These are phyloP conservation scores for Pichia sp. DNA, from an alignment of 1,139 yeast species.

Conservation along the genomic window DNA sequence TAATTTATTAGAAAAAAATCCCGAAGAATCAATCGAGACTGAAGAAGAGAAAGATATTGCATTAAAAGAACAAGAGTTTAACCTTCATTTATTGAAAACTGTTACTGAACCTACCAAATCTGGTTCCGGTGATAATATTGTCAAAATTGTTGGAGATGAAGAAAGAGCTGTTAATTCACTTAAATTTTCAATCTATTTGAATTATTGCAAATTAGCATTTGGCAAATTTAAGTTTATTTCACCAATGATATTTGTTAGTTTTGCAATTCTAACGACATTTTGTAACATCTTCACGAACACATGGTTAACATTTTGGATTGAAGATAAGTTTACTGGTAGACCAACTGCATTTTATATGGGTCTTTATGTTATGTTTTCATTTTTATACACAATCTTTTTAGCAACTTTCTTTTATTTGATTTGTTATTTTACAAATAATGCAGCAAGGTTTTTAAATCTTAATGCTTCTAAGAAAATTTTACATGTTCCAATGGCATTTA, in stretches of 20 bases:
- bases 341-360: conserved; percentile 64
- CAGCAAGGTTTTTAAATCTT: conserved; percentile 41
- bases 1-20: conserved; percentile 24
- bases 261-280: conserved; percentile 49
- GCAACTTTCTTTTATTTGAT: conserved; percentile 41
- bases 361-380: conserved; percentile 49
- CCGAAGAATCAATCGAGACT: conserved; percentile 17
- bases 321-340: conserved; percentile 42
- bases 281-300: conserved; percentile 61
- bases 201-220: conserved; percentile 54
- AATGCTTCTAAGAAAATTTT: conserved; percentile 39
- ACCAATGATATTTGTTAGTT: conserved; percentile 36
- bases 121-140: conserved; percentile 2
- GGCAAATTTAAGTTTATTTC: conserved; percentile 38
- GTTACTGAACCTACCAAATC: not conserved
- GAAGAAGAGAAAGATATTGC: conserved; percentile 22
- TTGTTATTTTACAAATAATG: conserved; percentile 45
- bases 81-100: not conserved
- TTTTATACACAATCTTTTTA: conserved; percentile 32
- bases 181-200: conserved; percentile 37
- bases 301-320: conserved; percentile 86
- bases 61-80: conserved; percentile 2
- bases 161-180: conserved; percentile 32
- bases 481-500: conserved; percentile 51
- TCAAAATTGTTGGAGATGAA: conserved; percentile 32